Evolutionary conservation across 768 basidiomycete genomes (phyloP).

Genomic region (Lentinula lateritia): DNA sequence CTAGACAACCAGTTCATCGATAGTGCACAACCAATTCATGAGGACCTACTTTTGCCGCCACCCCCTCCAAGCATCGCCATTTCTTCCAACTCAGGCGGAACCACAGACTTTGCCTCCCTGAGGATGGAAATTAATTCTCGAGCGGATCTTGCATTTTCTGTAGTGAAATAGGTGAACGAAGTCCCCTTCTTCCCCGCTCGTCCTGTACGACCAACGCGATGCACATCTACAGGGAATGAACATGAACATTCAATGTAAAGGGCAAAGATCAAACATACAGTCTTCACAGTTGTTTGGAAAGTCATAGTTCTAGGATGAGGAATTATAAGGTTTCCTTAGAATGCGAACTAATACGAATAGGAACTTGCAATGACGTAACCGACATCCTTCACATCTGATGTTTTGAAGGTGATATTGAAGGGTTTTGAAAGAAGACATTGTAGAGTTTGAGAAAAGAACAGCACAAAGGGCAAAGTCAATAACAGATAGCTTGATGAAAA

Average conservation of each 20-base stretch:
- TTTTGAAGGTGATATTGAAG: slow-evolving; percentile 20
- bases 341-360: neutral
- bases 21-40: neutral
- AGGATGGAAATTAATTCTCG: slow-evolving; percentile 87
- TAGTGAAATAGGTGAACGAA: slow-evolving; percentile 95
- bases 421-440: slow-evolving; percentile 34
- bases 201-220: slow-evolving; percentile 31
- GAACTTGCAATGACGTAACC: slow-evolving; percentile 88
- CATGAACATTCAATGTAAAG: neutral
- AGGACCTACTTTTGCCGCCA: slow-evolving; percentile 1
- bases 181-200: slow-evolving; percentile 90
- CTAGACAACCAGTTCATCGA: neutral
- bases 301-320: slow-evolving; percentile 76
- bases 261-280: slow-evolving; percentile 64
- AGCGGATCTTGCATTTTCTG: slow-evolving; percentile 92
- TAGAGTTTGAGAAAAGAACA: slow-evolving; percentile 40
- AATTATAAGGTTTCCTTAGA: slow-evolving; percentile 1
- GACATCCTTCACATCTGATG: slow-evolving; percentile 96
- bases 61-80: slow-evolving; percentile 7
- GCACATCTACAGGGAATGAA: neutral
- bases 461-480: slow-evolving; percentile 15
- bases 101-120: slow-evolving; percentile 76
- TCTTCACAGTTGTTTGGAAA: slow-evolving; percentile 98
- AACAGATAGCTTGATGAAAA: slow-evolving; percentile 10
- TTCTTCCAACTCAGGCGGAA: slow-evolving; percentile 83